phyloP scores from a whole-genome alignment of 306 rosid species.

The Casuarina equisetifolia region DNA sequence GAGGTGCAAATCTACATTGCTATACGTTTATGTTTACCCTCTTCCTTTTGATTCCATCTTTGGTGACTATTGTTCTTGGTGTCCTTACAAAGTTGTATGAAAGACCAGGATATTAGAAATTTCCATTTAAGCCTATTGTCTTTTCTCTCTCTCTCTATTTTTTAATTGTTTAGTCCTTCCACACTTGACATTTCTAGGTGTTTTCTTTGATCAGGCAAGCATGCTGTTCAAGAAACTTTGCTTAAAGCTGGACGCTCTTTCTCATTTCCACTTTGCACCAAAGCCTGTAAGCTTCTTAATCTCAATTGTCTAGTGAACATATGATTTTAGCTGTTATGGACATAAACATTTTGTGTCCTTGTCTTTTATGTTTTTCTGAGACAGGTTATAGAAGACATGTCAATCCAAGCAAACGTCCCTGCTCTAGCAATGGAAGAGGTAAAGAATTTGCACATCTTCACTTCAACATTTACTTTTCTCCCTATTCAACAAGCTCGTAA shows the following conservation, averaged over 20 bases:
- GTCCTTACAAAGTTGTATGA: conserved; percentile 10
- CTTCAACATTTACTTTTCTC: conserved; percentile 2
- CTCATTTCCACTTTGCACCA: conserved; percentile 91
- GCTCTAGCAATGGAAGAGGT: conserved; percentile 99
- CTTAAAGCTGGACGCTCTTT: conserved; percentile 86
- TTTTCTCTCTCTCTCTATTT: neutral
- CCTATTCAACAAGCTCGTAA: conserved; percentile 20
- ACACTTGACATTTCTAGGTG: neutral
- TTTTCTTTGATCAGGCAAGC: conserved; percentile 65
- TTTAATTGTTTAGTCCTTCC: neutral
- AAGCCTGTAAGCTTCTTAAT: conserved; percentile 70
- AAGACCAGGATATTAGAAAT: conserved; percentile 4
- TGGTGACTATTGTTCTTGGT: conserved; percentile 1
- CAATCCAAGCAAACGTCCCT: conserved; percentile 73
- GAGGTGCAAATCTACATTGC: conserved; percentile 54
- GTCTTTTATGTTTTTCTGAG: conserved; percentile 25
- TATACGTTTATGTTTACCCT: conserved; percentile 4
- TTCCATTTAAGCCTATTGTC: conserved; percentile 6
- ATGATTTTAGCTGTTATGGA: conserved; percentile 8
- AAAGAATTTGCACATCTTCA: conserved; percentile 26
- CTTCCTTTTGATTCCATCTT: conserved; percentile 7
- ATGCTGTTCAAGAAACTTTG: conserved; percentile 70
- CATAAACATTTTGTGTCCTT: neutral
- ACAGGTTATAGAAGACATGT: conserved; percentile 93
- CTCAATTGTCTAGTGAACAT: conserved; percentile 9